A percentile compares a stretch with the other conserved stretches of the same genome.
These are phyloP conservation scores for Podospora conica DNA, from an alignment of 495 filamentous ascomycete species.

Conservation along the genomic window DNA sequence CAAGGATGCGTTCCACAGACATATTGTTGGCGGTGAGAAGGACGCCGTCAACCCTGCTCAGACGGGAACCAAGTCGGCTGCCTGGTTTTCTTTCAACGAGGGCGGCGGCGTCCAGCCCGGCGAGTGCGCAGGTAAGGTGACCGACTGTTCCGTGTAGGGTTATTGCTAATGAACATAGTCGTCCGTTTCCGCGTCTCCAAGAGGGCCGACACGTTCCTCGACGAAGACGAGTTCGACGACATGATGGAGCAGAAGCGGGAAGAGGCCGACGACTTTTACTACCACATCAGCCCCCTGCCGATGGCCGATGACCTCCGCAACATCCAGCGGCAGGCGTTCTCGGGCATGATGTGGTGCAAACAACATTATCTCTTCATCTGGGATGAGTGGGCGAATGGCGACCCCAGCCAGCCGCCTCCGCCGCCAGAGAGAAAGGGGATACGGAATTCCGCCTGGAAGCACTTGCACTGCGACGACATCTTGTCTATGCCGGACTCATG, in stretches of 20 bases:
- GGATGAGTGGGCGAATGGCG: slow-evolving; percentile 92
- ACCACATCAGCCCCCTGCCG: slow-evolving; percentile 82
- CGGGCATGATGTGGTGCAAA: slow-evolving; percentile 97
- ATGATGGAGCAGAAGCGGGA: slow-evolving; percentile 76
- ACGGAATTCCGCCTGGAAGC: slow-evolving; percentile 85
- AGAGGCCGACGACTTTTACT: slow-evolving; percentile 96
- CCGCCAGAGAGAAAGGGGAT: slow-evolving; percentile 73
- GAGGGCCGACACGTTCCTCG: slow-evolving; percentile 66
- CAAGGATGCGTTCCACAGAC: slow-evolving; percentile 89
- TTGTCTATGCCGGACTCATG: slow-evolving; percentile 96
- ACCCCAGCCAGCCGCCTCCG: slow-evolving; percentile 67
- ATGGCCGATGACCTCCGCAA: slow-evolving; percentile 93
- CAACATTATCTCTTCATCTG: slow-evolving; percentile 95
- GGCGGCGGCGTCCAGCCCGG: slow-evolving; percentile 78
- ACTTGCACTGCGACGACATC: slow-evolving; percentile 89
- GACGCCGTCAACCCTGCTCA: slow-evolving; percentile 72
- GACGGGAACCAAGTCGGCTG: slow-evolving; percentile 81
- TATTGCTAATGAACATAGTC: slow-evolving; percentile 40
- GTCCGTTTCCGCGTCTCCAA: slow-evolving; percentile 84
- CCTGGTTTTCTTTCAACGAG: slow-evolving; percentile 89
- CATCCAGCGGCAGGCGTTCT: slow-evolving; percentile 88
- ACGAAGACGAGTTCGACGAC: slow-evolving; percentile 90
- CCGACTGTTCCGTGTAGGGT: no score
- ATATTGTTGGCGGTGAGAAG: slow-evolving; percentile 78
- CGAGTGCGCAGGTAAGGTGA: slow-evolving; percentile 62